Base-by-base conservation (phyloP, 1,284 basidiomycete genomes). In the Pascua sp. region DNA sequence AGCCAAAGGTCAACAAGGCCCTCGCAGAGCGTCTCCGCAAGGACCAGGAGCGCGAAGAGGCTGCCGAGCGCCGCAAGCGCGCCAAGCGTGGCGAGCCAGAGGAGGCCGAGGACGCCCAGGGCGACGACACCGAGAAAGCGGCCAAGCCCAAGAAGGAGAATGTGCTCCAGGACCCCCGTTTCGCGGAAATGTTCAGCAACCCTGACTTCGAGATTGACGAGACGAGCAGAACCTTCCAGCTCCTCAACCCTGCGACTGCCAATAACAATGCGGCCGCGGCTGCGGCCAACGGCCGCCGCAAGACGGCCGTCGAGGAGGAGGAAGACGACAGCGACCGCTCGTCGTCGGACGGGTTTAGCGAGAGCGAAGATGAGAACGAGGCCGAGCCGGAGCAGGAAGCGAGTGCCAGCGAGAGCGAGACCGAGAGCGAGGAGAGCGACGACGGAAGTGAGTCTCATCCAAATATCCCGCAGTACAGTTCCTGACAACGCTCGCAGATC, bases 161-260 rank as follows among this genome's bases (percentile, higher is more conserved):
- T 56, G 77, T 98, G 62, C 84, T 98, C 60, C 85, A 79, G 49
- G 96, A 98, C 77, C 84, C 88, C 55, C 88, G 96, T 62, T 98
- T 98, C 84, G 82, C 86, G 56, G 88, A 87, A 53, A 81, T 99
- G 48, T 99, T 96, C 78, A 86, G 90, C 75, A 87, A 98, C 70
- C 88, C 91, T n/a, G 90, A 90, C 59, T 99, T 91, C 76, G 83
- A 90, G 71, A 90, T 99, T 65, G 94, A 98, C 76, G 88, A 93
- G 78, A 82, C 78, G 44, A 90, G 82, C 63, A 82, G 89, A 70
- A 96, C 98, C 78, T 99, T 83, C 71, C 88, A 88, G 18, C 78
- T 98, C 65, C 84, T 97, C 73, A 95, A 98, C 73, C 95, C 96
- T 5, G 93, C 90, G 9, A 79, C 82, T 39, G 85, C 84, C 46